Base-by-base conservation (phyloP, 2,329 filamentous ascomycete genomes). In the Aspergillus novofumigatus region DNA sequence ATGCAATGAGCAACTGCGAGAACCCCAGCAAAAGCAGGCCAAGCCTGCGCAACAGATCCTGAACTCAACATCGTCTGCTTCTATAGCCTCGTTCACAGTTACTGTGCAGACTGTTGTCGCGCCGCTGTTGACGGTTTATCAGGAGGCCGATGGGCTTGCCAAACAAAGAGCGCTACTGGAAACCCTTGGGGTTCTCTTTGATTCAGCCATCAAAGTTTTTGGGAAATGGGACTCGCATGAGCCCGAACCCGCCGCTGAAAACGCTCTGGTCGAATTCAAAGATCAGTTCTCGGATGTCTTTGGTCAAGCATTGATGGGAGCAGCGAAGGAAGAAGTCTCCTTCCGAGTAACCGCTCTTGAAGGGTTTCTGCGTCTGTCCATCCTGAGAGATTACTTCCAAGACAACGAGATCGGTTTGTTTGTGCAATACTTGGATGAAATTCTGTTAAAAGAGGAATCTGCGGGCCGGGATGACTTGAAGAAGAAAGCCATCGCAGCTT, bases 21-120 rank as follows among this genome's bases (percentile, higher is more conserved):
- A 89, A 66, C 86, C 86, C 6, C 85, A 86, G 48, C 86, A 86
- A 4, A 88, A 88, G 67, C 84, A 89, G 66, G 87, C 86, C 3
- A 83, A 84, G 65, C 85, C 85, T 9, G 81, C 85, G 3, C 84
- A 84, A 20, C 80, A 83, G 26, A 87, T 89, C 20, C 67, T 89
- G 17, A 75, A 80, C 41, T 80, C 80, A 6, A 72, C 86, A 10
- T 81, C 84, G 1, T 77, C 80, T 49, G 80, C 83, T 5, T 85
- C 83, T 20, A 70, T 78, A 1, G 69, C 78, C 20, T 78, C 85
- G 0, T 84, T 83, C 52, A 80, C 81, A 52, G 75, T 83, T 45
- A 70, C 87, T 9, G 73, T 85, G 9, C 79, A 83, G 64, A 79
- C 80, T 4, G 76, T 85, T 14, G 70, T 88, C 25, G 82, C 85